Conservation (phyloP, 2,329 filamentous ascomycete species). For the Hymenoscyphus repandus region DNA sequence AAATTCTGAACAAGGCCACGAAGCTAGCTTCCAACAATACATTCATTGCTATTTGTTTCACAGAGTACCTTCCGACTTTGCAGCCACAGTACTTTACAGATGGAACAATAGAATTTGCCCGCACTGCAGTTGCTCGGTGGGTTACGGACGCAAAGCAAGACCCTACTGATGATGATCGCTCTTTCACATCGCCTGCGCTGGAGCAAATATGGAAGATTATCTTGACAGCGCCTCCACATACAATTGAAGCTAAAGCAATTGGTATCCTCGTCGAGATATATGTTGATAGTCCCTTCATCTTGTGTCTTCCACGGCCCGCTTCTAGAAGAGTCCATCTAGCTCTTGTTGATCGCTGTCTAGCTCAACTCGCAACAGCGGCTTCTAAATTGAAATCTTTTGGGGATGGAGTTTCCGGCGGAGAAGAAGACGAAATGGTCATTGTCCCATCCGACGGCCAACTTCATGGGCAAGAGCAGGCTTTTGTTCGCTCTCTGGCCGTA, state of each 20-base stretch:
- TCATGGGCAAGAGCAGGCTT: conserved; percentile 53
- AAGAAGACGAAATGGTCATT: conserved; percentile 50
- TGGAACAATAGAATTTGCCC: conserved; percentile 59
- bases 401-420: conserved; percentile 38
- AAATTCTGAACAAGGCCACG: conserved; percentile 49
- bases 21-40: conserved; percentile 45
- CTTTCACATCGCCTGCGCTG: conserved; percentile 47
- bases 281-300: conserved; percentile 51
- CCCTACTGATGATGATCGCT: conserved; percentile 46
- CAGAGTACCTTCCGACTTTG: conserved; percentile 51
- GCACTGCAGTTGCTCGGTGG: conserved; percentile 43
- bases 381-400: conserved; percentile 46
- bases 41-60: conserved; percentile 50
- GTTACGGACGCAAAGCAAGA: conserved; percentile 44
- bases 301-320: conserved; percentile 43
- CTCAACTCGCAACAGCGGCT: conserved; percentile 62
- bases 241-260: conserved; percentile 64
- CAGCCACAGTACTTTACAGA: conserved; percentile 53
- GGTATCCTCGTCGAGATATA: conserved; percentile 70
- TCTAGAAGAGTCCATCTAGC: conserved; percentile 59
- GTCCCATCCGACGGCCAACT: conserved; percentile 43
- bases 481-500: conserved; percentile 64
- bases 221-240: conserved; percentile 58
- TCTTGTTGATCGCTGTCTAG: conserved; percentile 68
- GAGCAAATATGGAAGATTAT: conserved; percentile 84